Percentiles rank a stretch among this genome's conserved stretches.
Evolutionary conservation across 1,284 basidiomycete species (phyloP).

Genomic region (Leccinum pachyderme): DNA sequence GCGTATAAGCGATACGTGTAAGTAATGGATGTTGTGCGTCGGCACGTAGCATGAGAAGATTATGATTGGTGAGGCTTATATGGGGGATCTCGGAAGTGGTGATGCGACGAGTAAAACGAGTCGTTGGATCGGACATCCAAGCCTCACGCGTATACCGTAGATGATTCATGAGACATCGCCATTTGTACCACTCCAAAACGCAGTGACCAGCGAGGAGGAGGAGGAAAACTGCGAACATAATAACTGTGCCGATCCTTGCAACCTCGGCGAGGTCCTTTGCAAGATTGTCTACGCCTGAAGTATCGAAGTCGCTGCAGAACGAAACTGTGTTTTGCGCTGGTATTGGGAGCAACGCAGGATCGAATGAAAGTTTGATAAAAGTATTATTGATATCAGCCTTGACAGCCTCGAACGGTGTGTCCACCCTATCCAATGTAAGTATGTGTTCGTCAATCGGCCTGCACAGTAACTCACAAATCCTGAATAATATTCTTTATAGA

Average conservation of each 20-base stretch:
- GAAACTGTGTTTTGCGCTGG: slow-evolving; percentile 62
- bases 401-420: slow-evolving; percentile 81
- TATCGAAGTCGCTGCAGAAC: slow-evolving; percentile 78
- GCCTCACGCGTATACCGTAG: slow-evolving; percentile 69
- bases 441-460: background rate
- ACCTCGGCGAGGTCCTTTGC: slow-evolving; percentile 73
- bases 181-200: slow-evolving; percentile 77
- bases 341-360: slow-evolving; percentile 70
- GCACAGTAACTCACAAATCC: slow-evolving; percentile 52
- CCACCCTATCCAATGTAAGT: slow-evolving; percentile 51
- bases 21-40: slow-evolving; percentile 69
- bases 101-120: slow-evolving; percentile 37
- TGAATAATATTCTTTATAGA: slow-evolving; percentile 76
- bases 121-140: slow-evolving; percentile 69
- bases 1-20: slow-evolving; percentile 56
- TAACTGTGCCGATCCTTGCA: slow-evolving; percentile 72
- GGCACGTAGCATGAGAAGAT: slow-evolving; percentile 70
- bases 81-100: slow-evolving; percentile 42
- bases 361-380: slow-evolving; percentile 67
- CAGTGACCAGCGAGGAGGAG: slow-evolving; percentile 66
- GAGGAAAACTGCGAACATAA: slow-evolving; percentile 63
- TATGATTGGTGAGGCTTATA: slow-evolving; percentile 66
- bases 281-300: slow-evolving; percentile 81
- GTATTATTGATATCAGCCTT: slow-evolving; percentile 88
- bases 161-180: slow-evolving; percentile 64